Conservation (phyloP, 2,329 filamentous ascomycete genomes). For the Penicillium verrucosum region DNA sequence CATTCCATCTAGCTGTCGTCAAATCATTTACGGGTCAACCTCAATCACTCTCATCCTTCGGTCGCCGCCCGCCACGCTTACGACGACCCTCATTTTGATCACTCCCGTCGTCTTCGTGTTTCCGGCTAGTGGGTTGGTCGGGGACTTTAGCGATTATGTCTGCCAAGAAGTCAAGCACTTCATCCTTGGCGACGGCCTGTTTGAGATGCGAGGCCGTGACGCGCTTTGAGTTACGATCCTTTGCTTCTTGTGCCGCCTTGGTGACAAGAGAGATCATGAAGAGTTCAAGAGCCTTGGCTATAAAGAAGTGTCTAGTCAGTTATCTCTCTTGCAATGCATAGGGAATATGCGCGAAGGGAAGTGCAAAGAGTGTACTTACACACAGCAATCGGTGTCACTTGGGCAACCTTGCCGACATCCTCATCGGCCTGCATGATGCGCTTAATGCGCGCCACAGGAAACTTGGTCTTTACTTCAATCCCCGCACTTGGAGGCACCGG, state of each 20-base stretch:
- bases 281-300: slow-evolving; percentile 88
- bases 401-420: slow-evolving; percentile 95
- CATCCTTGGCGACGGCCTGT: slow-evolving; percentile 79
- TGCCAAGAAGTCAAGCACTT: slow-evolving; percentile 88
- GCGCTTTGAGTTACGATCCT: slow-evolving; percentile 78
- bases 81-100: slow-evolving; percentile 50
- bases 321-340: slow-evolving; percentile 7
- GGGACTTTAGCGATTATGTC: slow-evolving; percentile 87
- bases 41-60: slow-evolving; percentile 42
- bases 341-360: neutral
- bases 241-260: slow-evolving; percentile 81
- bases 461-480: slow-evolving; percentile 86
- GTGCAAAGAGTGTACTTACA: slow-evolving; percentile 47
- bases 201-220: slow-evolving; percentile 91
- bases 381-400: slow-evolving; percentile 94
- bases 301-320: slow-evolving; percentile 16
- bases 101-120: slow-evolving; percentile 45
- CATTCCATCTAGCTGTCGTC: slow-evolving; percentile 23
- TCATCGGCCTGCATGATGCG: slow-evolving; percentile 99
- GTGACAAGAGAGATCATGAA: slow-evolving; percentile 96
- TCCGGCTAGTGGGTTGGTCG: slow-evolving; percentile 52
- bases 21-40: slow-evolving; percentile 9
- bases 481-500: slow-evolving; percentile 44
- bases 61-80: slow-evolving; percentile 42
- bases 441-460: slow-evolving; percentile 96